Base-by-base conservation (phyloP, 768 basidiomycete species). In the Tulasnella sp. region DNA sequence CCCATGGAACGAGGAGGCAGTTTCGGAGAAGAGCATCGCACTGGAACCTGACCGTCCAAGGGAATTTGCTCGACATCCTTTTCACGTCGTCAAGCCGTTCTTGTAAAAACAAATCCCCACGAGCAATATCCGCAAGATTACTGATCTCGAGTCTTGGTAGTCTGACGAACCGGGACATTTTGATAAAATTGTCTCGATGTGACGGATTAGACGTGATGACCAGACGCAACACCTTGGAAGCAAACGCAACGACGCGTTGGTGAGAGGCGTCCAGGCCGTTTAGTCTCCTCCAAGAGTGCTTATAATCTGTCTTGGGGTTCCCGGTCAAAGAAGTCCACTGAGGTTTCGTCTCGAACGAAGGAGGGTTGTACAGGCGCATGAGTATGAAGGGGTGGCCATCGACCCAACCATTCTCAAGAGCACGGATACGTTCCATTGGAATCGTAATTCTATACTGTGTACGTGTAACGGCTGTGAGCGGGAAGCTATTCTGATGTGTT, bases 41-140 rank as follows among this genome's bases (percentile, higher is more conserved):
- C 78, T 94, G 92, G 77, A 92, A 94, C 0, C 89, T 89, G 39
- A 91, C 85, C 9, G n/a, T n/a, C n/a, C n/a, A n/a, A n/a, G n/a
- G n/a, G n/a, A n/a, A n/a, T n/a, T n/a, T n/a, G n/a, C n/a, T n/a
- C n/a, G n/a, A n/a, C n/a, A n/a, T n/a, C n/a, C n/a, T n/a, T n/a
- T n/a, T n/a, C n/a, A n/a, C n/a, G n/a, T n/a, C n/a, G n/a, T n/a
- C n/a, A n/a, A n/a, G n/a, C n/a, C n/a, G n/a, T n/a, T n/a, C n/a
- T n/a, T 76, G 75, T 0, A 81, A 75, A 77, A 90, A 93, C 75
- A 91, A 88, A 0, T 78, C 81, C n/a, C 79, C 81, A 3, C 80
- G 76, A 16, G 78, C 77, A 3, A 89, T 64, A 64, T 64, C 12
- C 32, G 19, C 86, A 34, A 9, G 11, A 19, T 89, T 85, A 66